Evolutionary conservation across 1,284 basidiomycete species (phyloP).

Genomic region (Sanghuangporus weigelae): DNA sequence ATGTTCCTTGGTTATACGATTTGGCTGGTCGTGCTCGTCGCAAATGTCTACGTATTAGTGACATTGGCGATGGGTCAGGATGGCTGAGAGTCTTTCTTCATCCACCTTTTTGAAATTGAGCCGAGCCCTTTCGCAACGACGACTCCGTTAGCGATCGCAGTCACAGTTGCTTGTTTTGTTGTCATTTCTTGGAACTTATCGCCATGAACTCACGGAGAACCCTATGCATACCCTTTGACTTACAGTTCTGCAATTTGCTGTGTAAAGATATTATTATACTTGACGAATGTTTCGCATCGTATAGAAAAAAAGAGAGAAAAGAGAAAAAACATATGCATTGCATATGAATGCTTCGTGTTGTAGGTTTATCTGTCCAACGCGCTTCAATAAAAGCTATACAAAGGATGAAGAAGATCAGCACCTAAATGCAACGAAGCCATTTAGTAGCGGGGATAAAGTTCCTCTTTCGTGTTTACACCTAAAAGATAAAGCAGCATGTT

Average conservation of each 20-base stretch:
- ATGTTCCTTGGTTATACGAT: conserved; percentile 53
- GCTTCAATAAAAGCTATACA: neutral
- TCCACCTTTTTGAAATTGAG: neutral
- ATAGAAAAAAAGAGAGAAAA: neutral
- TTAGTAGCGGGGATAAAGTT: conserved; percentile 32
- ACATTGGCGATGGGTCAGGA: conserved; percentile 36
- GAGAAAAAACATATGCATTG: neutral
- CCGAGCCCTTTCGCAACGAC: neutral
- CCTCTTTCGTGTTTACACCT: conserved; percentile 43
- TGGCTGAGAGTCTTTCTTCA: neutral
- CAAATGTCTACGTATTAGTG: conserved; percentile 64
- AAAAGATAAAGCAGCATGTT: neutral
- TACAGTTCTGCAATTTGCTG: neutral
- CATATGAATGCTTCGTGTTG: neutral
- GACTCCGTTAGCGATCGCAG: neutral
- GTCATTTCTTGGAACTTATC: neutral
- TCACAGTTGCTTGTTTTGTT: neutral
- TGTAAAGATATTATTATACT: neutral
- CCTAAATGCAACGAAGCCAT: neutral
- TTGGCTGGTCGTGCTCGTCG: conserved; percentile 58
- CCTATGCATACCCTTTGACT: too few relatives aligned
- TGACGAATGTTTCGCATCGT: neutral
- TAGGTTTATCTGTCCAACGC: too few relatives aligned
- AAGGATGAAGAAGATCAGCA: neutral
- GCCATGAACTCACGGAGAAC: too few relatives aligned